Conservation (phyloP, 768 basidiomycete species). For the Amanita subjunquillea region DNA sequence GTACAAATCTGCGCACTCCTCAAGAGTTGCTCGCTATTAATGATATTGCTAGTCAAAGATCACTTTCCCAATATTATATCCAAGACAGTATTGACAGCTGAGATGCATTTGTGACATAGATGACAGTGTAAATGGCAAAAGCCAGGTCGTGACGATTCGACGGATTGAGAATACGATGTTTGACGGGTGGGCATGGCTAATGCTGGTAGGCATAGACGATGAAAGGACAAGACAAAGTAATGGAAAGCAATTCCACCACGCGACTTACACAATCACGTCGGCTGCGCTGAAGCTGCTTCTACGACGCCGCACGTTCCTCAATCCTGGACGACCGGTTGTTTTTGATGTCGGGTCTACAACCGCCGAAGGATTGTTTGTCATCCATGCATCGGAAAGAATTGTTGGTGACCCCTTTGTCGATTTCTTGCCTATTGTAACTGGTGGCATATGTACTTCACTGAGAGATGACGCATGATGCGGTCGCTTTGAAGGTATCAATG, state of each 20-base stretch:
- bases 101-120: not conserved
- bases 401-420: slow-evolving; percentile 8
- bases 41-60: not conserved
- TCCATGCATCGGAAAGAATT: slow-evolving; percentile 55
- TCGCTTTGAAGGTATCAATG: slow-evolving; percentile 51
- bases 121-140: not conserved
- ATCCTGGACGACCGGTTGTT: slow-evolving; percentile 53
- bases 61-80: not conserved
- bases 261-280: slow-evolving; percentile 63
- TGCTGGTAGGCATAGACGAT: slow-evolving; percentile 1
- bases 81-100: not conserved
- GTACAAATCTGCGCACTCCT: not conserved
- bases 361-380: slow-evolving; percentile 57
- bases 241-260: not conserved
- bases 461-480: slow-evolving; percentile 35
- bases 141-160: not conserved
- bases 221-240: slow-evolving; percentile 5
- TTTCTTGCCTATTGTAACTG: slow-evolving; percentile 13
- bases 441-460: slow-evolving; percentile 35
- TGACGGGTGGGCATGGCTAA: not conserved
- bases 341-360: slow-evolving; percentile 68
- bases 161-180: not conserved
- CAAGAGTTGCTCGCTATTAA: not conserved
- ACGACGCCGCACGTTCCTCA: slow-evolving; percentile 64
- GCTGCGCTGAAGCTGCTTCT: slow-evolving; percentile 84